A percentile compares a stretch with the other conserved stretches of the same genome.
phyloP scores from a whole-genome alignment of 129 eudicot species.

The Centrapalus pauciflorus region DNA sequence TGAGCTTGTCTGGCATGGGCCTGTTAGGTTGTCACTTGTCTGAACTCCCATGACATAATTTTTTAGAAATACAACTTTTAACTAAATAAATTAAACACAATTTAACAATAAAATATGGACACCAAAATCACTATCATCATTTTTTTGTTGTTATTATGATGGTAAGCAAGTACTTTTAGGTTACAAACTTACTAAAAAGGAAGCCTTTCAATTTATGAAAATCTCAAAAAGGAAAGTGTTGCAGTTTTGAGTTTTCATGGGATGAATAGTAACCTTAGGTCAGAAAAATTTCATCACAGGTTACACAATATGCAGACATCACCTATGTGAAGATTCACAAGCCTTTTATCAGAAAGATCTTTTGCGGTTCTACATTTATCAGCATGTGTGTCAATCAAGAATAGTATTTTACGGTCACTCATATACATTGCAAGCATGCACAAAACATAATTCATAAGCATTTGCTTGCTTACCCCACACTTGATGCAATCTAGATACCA shows the following conservation, averaged over 20 bases:
- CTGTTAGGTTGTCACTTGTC: too few relatives aligned
- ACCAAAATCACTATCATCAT: background rate
- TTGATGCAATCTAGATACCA: constrained; percentile 58
- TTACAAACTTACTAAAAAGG: too few relatives aligned
- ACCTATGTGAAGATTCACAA: background rate
- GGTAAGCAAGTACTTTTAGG: too few relatives aligned
- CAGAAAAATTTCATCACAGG: background rate
- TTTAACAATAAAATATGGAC: background rate
- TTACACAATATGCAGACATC: background rate
- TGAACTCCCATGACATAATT: too few relatives aligned
- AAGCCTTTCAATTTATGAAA: background rate
- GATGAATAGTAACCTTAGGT: background rate
- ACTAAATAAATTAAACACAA: background rate
- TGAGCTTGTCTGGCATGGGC: too few relatives aligned
- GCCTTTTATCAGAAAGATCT: background rate
- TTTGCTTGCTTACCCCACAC: constrained; percentile 57
- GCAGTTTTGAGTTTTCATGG: background rate
- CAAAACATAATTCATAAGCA: background rate
- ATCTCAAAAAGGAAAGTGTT: background rate
- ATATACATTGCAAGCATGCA: background rate
- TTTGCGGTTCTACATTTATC: background rate
- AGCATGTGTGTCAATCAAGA: background rate
- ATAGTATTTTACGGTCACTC: background rate
- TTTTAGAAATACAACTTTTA: background rate
- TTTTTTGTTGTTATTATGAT: too few relatives aligned